Evolutionary conservation across 1,284 basidiomycete genomes (phyloP), one percentile per base, ranked within the genome.

Genomic region (Cutaneotrichosporon cutaneum): DNA sequence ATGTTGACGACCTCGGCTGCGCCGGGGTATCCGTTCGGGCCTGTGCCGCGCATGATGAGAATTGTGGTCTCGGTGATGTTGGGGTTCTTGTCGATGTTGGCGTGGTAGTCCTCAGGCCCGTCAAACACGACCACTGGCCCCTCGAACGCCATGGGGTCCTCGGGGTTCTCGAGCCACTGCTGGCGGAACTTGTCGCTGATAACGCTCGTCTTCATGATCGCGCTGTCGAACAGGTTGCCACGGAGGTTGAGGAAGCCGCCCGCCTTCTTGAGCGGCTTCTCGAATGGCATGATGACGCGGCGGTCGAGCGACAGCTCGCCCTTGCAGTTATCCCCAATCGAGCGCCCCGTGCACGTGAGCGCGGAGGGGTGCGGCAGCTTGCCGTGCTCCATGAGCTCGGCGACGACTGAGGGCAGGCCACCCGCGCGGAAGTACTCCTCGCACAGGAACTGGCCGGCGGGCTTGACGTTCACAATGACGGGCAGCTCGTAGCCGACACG

Each of bases 121-220:
- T 80, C 77, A 60, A 78, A 80, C 13, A 80, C 76, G 1, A 72
- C 75, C 2, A 78, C 75, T 9, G 78, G 77, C 16, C 78, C 78
- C 62, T 80, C 75, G 65, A 80, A 80, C 10, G 78, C 78, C 70
- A 73, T 75, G 2, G 77, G 77, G 59, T 78, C 77, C 9, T 72
- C 59, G 11, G 76, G 76, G 59, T 78, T 72, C 21, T 71, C 72
- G 13, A 80, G 66, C 70, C 74, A 80, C 59, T 76, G 75, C 36
- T 75, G 66, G 10, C 67, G 58, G 67, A 78, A 80, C 8, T 64
- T 65, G 18, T 66, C 60, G 10, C 68, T 70, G 66, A 80, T 80
- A 55, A 80, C 78, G 6, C 75, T 78, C 7, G 77, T 78, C 67
- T 80, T 80, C 78, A 80, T 80, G 69, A 80, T 80, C 10, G 76